phyloP scores from a whole-genome alignment of 139 green algal species.

The Ettlia oleoabundans region DNA sequence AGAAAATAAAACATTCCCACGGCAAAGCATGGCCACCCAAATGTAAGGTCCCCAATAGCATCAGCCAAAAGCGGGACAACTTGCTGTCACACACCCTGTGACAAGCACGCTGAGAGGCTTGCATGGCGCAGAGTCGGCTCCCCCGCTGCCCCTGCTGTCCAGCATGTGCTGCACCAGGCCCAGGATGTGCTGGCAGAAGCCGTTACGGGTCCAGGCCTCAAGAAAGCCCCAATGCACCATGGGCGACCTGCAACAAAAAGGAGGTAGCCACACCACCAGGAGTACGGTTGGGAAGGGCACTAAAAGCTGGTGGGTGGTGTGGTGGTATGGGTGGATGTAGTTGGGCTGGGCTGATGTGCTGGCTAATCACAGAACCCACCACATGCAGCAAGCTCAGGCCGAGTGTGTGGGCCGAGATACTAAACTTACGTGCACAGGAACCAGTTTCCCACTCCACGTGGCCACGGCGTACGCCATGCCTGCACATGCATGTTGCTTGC shows the following conservation, averaged over 20 bases:
- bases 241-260: not conserved
- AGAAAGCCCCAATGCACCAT: conserved; percentile 47
- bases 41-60: too few species aligned
- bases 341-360: too few species aligned
- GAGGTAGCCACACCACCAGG: not conserved
- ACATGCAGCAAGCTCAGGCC: not conserved
- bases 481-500: too few species aligned
- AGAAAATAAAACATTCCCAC: too few species aligned
- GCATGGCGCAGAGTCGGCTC: not conserved
- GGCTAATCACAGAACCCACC: too few species aligned
- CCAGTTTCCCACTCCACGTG: not conserved
- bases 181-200: not conserved
- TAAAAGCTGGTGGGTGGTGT: not conserved
- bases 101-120: not conserved
- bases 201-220: conserved; percentile 17
- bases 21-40: too few species aligned
- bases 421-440: conserved; percentile 23
- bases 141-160: not conserved
- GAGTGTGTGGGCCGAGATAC: not conserved
- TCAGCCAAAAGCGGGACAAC: not conserved
- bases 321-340: too few species aligned
- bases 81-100: not conserved
- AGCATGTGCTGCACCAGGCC: not conserved
- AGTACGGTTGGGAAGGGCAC: not conserved
- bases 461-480: conserved; percentile 30